Evolutionary conservation across 345 rosid species (phyloP).

Genomic region (Lumnitzera littorea): DNA sequence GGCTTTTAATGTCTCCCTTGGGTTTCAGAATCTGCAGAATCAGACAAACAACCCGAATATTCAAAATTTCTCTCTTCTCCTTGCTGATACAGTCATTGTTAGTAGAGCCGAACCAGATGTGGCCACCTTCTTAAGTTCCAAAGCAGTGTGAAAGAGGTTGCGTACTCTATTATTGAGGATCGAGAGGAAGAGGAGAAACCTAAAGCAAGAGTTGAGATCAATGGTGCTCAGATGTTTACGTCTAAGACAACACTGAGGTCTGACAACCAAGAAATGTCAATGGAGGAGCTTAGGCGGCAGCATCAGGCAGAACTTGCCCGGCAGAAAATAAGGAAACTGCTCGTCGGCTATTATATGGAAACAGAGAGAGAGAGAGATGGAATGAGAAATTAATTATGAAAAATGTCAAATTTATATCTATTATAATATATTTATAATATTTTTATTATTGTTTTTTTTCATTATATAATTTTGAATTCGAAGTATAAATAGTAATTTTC

Average conservation of each 20-base stretch:
- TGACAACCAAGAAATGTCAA: constrained; percentile 79
- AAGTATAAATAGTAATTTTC: no score
- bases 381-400: no score
- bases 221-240: constrained; percentile 29
- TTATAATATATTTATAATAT: no score
- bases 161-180: constrained; percentile 84
- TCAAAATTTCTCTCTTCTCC: constrained; percentile 55
- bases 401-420: no score
- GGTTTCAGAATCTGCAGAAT: constrained; percentile 78
- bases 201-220: constrained; percentile 27
- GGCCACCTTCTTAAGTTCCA: constrained; percentile 59
- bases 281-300: constrained; percentile 93
- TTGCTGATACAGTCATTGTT: constrained; percentile 85
- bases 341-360: constrained; percentile 38
- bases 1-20: constrained; percentile 84
- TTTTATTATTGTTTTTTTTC: no score
- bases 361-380: no score
- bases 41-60: constrained; percentile 53
- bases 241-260: constrained; percentile 85
- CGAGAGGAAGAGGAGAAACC: constrained; percentile 63
- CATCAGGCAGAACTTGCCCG: constrained; percentile 98
- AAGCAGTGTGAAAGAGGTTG: constrained; percentile 70
- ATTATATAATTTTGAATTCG: no score
- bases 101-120: constrained; percentile 50
- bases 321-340: constrained; percentile 97